Base-by-base conservation (phyloP, 495 filamentous ascomycete genomes). In the Penicillium herquei region DNA sequence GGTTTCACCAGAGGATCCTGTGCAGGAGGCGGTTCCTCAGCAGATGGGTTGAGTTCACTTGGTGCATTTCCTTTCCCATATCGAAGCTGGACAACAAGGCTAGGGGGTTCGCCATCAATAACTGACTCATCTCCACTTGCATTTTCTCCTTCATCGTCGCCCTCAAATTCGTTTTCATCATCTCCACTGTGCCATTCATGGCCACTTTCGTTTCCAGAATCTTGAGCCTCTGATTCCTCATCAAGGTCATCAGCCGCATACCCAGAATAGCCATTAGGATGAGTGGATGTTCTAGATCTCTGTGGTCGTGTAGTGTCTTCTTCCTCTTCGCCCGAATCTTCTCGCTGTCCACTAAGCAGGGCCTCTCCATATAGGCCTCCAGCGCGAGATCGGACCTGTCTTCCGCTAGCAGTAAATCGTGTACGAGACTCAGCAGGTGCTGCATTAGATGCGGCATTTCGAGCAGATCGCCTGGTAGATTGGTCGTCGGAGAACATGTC, bases 361-460 rank as follows among this genome's bases (percentile, higher is more conserved):
- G 78, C 78, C 63, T 93, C 90, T 3, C 91, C 91, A 67, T 96
- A 96, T 39, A 85, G 70, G 11, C 94, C 90, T 14, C 85, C 88
- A n/a, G 74, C 73, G 10, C 89, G 84, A 13, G 84, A 81, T 51
- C 89, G 82, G 32, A 96, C 84, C 63, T 96, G 93, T 34, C 94
- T 84, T 33, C 94, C 94, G 67, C 90, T 95, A 30, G 92, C 88
- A 2, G 95, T 98, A 49, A 88, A 88, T n/a, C 86, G 85, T 35
- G 92, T 90, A n/a, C 81, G 86, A 4, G 81, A 76, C 58, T 90
- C 87, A 21, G 84, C 83, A 0, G 91, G 86, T 2, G 90, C 89
- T 52, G 81, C 82, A 16, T 84, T 78, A 3, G 84, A 81, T 3
- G 90, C 90, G 0, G 62, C 59, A 62, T 89, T 87, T 16, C 92